Base-by-base conservation (phyloP, 352 stramenopile genomes). In the Globisporangium middletonii region DNA sequence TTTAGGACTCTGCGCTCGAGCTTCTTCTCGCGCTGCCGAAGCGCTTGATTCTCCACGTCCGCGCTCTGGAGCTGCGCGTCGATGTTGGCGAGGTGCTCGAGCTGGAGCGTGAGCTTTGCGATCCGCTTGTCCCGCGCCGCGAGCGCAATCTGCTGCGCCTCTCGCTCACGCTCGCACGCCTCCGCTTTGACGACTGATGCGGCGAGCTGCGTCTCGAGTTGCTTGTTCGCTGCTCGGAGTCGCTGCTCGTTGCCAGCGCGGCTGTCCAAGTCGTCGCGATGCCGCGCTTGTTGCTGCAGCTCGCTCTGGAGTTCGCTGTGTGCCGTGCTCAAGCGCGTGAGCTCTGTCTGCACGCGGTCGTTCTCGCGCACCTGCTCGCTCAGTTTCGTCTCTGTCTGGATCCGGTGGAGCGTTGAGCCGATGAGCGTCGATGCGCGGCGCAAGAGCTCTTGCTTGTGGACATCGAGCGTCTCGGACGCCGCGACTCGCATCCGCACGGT, bases 1-100 rank as follows among this genome's bases (percentile, higher is more conserved):
- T 78, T 78, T 9, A 73, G 49, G 18, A 71, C 2, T 43, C 75
- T 75, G 16, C 60, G 67, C 50, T 75, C 64, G 5, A 73, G 28
- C 4, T 57, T 57, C 35, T 48, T 38, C 41, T 63, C 67, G 0
- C 55, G 51, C 2, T 49, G 47, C 4, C 58, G 58, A 13, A 63
- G 55, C 1, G 37, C 61, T 0, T 27, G 43, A 27, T 69, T 62
- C 5, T 59, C 57, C 12, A 67, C 50, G 3, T 67, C 60, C 4
- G 71, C 23, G 26, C 33, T 43, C 43, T 62, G n/a, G 2, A 69
- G 28, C 47, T 73, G 60, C 1, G 35, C 57, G 53, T 71, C 64
- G 7, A 60, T 35, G n/a, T 54, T 57, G 1, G 63, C 51, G 23
- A 55, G 59, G 28, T 65, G 50, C 33, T 75, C 64, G 30, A 75